Evolutionary conservation across 495 filamentous ascomycete species (phyloP).

Genomic region (Penicillium chermesinum): DNA sequence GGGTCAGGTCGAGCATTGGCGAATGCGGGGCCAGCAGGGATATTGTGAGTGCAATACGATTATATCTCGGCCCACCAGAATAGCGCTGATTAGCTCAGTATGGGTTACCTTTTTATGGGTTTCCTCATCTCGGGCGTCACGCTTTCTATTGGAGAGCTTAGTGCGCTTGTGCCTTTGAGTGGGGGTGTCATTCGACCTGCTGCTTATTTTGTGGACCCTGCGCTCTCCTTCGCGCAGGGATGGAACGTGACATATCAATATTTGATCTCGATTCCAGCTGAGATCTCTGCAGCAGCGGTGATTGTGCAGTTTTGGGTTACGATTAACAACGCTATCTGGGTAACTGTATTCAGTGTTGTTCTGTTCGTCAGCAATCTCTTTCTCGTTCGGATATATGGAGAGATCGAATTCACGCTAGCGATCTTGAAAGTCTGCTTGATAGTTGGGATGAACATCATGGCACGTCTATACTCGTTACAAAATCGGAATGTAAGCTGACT

Average conservation of each 20-base stretch:
- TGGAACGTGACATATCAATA: constrained; percentile 27
- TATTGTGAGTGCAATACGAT: constrained; percentile 6
- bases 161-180: constrained; percentile 23
- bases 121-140: constrained; percentile 18
- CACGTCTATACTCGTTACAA: not conserved
- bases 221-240: constrained; percentile 25
- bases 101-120: constrained; percentile 24
- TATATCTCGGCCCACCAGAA: not conserved
- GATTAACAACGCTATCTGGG: constrained; percentile 32
- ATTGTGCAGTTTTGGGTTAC: constrained; percentile 44
- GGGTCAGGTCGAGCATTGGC: constrained; percentile 52
- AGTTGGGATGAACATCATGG: constrained; percentile 43
- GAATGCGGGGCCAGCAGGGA: constrained; percentile 54
- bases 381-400: constrained; percentile 38
- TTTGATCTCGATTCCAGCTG: constrained; percentile 33
- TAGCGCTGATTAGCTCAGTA: not conserved
- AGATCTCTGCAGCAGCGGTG: constrained; percentile 38
- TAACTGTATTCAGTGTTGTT: constrained; percentile 38
- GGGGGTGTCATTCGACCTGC: constrained; percentile 25
- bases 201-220: constrained; percentile 28
- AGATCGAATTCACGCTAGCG: constrained; percentile 38
- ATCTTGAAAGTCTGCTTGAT: constrained; percentile 38
- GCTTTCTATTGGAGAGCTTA: constrained; percentile 23
- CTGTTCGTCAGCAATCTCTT: constrained; percentile 39
- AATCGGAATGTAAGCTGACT: not conserved